Evolutionary conservation across 768 basidiomycete species (phyloP).

Genomic region (Mycena indigotica): DNA sequence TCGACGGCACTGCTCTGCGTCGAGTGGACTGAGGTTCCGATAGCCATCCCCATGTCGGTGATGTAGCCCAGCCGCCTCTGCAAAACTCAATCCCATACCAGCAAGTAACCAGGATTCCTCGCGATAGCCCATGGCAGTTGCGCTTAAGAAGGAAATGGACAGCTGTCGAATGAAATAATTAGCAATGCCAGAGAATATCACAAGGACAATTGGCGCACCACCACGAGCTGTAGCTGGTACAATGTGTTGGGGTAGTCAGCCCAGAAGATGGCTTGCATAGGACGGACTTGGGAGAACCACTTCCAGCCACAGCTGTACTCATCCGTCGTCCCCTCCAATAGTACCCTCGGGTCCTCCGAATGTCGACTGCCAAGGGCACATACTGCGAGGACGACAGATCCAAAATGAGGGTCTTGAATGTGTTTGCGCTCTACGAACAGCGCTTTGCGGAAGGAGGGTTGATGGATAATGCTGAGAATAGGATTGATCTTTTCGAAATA

Average conservation of each 20-base stretch:
- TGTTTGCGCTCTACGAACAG: constrained; percentile 47
- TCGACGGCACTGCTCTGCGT: constrained; percentile 64
- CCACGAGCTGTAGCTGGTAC: constrained; percentile 71
- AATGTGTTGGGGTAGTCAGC: constrained; percentile 48
- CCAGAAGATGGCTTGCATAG: constrained; percentile 56
- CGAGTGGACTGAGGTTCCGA: constrained; percentile 30
- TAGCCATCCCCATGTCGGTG: constrained; percentile 39
- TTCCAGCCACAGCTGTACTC: constrained; percentile 59
- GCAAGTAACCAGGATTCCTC: constrained; percentile 58
- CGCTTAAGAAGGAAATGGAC: constrained; percentile 34
- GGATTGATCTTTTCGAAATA: constrained; percentile 61
- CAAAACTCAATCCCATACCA: constrained; percentile 59
- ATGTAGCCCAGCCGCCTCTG: constrained; percentile 65
- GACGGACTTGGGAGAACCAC: constrained; percentile 62
- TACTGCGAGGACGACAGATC: constrained; percentile 58
- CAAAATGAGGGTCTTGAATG: constrained; percentile 52
- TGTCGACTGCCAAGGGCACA: constrained; percentile 67
- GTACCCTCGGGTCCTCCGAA: constrained; percentile 49
- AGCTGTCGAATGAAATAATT: constrained; percentile 22
- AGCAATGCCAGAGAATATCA: neutral
- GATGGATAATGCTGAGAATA: constrained; percentile 63
- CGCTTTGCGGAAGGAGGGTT: constrained; percentile 58
- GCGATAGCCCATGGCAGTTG: constrained; percentile 41
- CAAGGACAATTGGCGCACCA: constrained; percentile 39
- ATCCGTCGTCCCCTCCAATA: constrained; percentile 36